Conservation (phyloP, 106 monocot genomes). For the Alisma plantagoaquatica region DNA sequence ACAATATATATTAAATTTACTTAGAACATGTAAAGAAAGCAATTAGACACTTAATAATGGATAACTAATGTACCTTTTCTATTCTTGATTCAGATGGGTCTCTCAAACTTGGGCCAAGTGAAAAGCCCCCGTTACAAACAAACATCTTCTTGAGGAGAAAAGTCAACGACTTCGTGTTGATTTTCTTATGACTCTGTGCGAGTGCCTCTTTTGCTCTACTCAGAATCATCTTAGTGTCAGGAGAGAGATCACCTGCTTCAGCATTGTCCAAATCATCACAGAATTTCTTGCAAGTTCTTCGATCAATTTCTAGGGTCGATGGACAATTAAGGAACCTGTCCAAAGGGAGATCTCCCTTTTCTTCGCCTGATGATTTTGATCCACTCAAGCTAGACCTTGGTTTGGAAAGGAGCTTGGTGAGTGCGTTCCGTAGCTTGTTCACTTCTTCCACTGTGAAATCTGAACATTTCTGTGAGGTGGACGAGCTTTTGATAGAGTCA, state of each 20-base stretch:
- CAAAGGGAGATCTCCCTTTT: slow-evolving; percentile 25
- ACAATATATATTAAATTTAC: background rate
- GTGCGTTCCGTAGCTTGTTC: slow-evolving; percentile 34
- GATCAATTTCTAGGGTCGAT: slow-evolving; percentile 45
- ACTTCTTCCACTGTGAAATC: slow-evolving; percentile 60
- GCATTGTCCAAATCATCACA: slow-evolving; percentile 6
- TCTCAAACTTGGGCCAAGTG: slow-evolving; percentile 24
- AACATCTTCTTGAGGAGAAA: slow-evolving; percentile 67
- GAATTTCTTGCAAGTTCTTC: background rate
- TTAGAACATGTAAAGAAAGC: background rate
- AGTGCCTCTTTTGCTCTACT: slow-evolving; percentile 31
- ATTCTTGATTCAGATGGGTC: slow-evolving; percentile 49
- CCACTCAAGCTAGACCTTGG: slow-evolving; percentile 10
- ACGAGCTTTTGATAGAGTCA: background rate
- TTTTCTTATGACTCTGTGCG: slow-evolving; percentile 16
- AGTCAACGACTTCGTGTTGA: slow-evolving; percentile 28
- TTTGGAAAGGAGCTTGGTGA: slow-evolving; percentile 25
- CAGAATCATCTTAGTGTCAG: slow-evolving; percentile 25
- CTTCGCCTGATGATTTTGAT: slow-evolving; percentile 12
- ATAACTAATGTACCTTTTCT: slow-evolving; percentile 37
- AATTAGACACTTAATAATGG: background rate
- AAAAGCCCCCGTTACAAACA: slow-evolving; percentile 35
- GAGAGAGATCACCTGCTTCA: slow-evolving; percentile 30
- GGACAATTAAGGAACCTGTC: slow-evolving; percentile 49
- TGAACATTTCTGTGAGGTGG: slow-evolving; percentile 3